phyloP scores from a whole-genome alignment of 495 filamentous ascomycete genomes.

The Hypoxylon perforatum region DNA sequence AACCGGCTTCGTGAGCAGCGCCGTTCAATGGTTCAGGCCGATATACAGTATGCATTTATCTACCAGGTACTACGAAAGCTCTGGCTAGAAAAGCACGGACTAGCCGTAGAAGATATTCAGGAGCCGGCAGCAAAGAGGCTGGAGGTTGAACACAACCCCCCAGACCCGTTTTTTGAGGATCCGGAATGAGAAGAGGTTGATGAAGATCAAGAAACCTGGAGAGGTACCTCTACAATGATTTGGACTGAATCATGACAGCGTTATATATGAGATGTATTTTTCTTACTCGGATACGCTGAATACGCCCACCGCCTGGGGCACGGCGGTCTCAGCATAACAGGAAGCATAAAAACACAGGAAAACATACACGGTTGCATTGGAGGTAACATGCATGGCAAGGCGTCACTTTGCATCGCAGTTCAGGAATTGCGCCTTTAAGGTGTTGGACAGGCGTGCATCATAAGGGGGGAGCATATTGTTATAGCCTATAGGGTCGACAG shows the following conservation, averaged over 20 bases:
- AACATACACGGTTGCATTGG: conserved; percentile 23
- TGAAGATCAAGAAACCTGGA: not conserved
- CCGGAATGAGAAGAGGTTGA: conserved; percentile 28
- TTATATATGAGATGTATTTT: conserved; percentile 11
- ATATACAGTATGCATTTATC: conserved; percentile 86
- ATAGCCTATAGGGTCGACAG: not conserved
- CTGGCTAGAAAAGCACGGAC: conserved; percentile 67
- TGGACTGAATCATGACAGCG: conserved; percentile 15
- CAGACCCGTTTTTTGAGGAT: conserved; percentile 47
- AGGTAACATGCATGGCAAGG: conserved; percentile 22
- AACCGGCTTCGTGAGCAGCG: conserved; percentile 86
- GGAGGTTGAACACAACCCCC: conserved; percentile 47
- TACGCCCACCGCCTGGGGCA: not conserved
- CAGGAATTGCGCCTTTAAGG: not conserved
- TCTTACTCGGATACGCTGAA: conserved; percentile 3
- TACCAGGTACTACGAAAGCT: conserved; percentile 86
- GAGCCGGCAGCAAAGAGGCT: conserved; percentile 60
- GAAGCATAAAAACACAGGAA: conserved; percentile 18
- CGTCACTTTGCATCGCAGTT: conserved; percentile 11
- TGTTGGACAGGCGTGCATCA: conserved; percentile 1
- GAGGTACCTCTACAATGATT: not conserved
- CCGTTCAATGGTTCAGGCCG: conserved; percentile 95
- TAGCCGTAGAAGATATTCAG: conserved; percentile 36
- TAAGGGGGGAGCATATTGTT: not conserved
- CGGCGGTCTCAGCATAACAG: conserved; percentile 18